Base-by-base conservation (phyloP, 352 stramenopile species). In the Phytophthora syringae region DNA sequence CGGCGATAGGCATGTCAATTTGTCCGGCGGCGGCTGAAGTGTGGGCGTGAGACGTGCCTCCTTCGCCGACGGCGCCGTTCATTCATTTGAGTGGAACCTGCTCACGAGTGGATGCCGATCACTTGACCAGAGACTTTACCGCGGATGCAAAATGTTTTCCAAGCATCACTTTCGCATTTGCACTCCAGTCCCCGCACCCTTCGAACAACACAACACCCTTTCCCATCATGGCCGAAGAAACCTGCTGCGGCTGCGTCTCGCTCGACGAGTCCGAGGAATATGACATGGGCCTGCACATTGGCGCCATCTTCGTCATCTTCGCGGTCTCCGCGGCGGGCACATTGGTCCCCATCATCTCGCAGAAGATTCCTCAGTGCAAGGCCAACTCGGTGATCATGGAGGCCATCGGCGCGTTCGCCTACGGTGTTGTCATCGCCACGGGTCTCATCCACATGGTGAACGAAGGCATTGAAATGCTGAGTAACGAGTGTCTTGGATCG, bases 391-490 rank as follows among this genome's bases (percentile, higher is more conserved):
- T 84, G 16, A 70, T 80, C 24, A 77, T 90, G 59, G 70, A 85
- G 49, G 74, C 73, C 34, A 73, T 89, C 36, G 78, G 83, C 36
- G 69, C 79, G 1, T 87, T 92, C 50, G 79, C 79, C 1, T 86
- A 83, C 60, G 86, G 86, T 44, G 82, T 90, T 5, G 80, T 94
- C 18, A 45, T 44, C 32, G 32, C 74, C 48, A 90, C 84, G 18
- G 77, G 79, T 28, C 72, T 92, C 32, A 89, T 94, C 54, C 86
- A 94, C 73, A 89, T 92, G 73, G 66, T 89, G 27, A 86, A 75
- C 52, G 80, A 89, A 27, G 82, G 74, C 16, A 63, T 84, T 21
- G 78, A 85, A 47, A 83, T 74, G 49, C 65, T 94, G 16, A 80
- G 71, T 28, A 57, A 89, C n/a, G 72, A 79, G 50, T 89, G 82